Conservation (phyloP, 2,329 filamentous ascomycete species). For the Leptodontidium sp. region DNA sequence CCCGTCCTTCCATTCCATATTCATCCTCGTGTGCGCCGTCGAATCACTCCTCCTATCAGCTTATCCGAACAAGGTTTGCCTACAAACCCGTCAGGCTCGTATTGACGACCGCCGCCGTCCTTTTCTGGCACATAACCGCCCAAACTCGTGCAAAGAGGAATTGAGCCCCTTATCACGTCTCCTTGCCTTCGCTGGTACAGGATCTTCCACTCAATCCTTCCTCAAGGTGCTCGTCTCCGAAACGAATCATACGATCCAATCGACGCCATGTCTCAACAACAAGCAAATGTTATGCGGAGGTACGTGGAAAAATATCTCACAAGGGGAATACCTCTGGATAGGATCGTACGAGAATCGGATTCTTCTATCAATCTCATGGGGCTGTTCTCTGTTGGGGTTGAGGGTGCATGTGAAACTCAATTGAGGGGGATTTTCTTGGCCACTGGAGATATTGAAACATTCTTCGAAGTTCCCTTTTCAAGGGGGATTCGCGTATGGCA, state of each 20-base stretch:
- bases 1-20: background rate
- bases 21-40: background rate
- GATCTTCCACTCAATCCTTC: conserved; percentile 26
- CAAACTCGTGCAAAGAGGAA: conserved; percentile 15
- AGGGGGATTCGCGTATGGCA: background rate
- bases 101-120: conserved; percentile 36
- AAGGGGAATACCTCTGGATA: background rate
- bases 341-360: background rate
- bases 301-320: conserved; percentile 35
- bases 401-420: background rate
- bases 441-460: conserved; percentile 1
- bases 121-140: conserved; percentile 23
- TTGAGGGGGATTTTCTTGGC: conserved; percentile 11
- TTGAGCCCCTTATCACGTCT: conserved; percentile 24
- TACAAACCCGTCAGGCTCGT: conserved; percentile 38
- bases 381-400: background rate
- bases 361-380: background rate
- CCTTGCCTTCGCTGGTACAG: conserved; percentile 39
- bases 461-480: background rate
- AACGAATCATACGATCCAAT: conserved; percentile 28
- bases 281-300: conserved; percentile 56
- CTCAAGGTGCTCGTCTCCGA: conserved; percentile 13
- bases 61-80: conserved; percentile 32
- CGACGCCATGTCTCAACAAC: conserved; percentile 46
- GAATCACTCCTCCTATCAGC: conserved; percentile 30